These are phyloP conservation scores for Scorias spongiosa DNA, from an alignment of 2,329 filamentous ascomycete genomes.

Conservation along the genomic window DNA sequence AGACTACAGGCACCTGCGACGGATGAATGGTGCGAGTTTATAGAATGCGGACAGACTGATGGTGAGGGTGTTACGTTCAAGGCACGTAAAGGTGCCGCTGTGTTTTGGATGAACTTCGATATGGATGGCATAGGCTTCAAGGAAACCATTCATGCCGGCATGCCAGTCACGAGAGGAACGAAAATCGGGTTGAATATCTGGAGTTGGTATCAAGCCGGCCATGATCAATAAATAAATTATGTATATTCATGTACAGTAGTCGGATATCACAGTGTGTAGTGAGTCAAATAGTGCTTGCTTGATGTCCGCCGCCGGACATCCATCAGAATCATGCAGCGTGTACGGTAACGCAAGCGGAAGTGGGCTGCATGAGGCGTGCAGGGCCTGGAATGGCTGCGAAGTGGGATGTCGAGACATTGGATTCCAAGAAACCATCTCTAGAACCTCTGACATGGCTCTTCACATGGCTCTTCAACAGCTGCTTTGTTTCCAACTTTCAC, in stretches of 20 bases:
- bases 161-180: constrained; percentile 39
- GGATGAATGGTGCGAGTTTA: constrained; percentile 39
- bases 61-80: constrained; percentile 40
- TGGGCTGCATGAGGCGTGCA: background rate
- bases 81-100: constrained; percentile 41
- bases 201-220: constrained; percentile 40
- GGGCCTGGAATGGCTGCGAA: too few species aligned
- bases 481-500: too few species aligned
- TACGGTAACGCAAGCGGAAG: background rate
- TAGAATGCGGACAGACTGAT: constrained; percentile 33
- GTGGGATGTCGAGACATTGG: too few species aligned
- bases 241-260: too few species aligned
- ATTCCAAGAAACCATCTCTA: too few species aligned
- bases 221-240: background rate
- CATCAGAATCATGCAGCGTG: background rate
- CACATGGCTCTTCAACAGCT: too few species aligned
- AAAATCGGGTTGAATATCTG: constrained; percentile 52
- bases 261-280: too few species aligned
- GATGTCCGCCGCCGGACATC: too few species aligned
- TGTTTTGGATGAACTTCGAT: constrained; percentile 48
- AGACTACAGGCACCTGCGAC: constrained; percentile 29
- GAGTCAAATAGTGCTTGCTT: too few species aligned
- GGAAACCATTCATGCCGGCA: constrained; percentile 46
- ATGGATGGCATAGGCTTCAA: constrained; percentile 39
- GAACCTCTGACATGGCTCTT: too few species aligned